Percentiles rank a stretch among this genome's conserved stretches.
Evolutionary conservation across 202 grass and related monocot genomes (phyloP).

Genomic region (Zoysia matrella): DNA sequence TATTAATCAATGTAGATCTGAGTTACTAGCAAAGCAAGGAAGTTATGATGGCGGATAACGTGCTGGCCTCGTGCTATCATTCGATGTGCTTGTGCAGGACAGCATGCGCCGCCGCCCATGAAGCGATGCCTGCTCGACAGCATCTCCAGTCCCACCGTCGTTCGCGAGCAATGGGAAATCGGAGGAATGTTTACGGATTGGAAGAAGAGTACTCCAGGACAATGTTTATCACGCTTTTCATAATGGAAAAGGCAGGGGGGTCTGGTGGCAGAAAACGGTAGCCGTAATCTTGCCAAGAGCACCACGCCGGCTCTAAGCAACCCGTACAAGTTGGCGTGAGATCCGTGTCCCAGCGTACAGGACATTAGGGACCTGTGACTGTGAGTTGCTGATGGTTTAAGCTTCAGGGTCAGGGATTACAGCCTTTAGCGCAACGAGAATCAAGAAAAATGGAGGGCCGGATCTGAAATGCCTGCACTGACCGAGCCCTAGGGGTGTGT

Average conservation of each 20-base stretch:
- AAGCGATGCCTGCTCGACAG: slow-evolving; percentile 38
- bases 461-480: no score
- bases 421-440: neutral
- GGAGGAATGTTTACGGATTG: slow-evolving; percentile 11
- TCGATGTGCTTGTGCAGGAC: slow-evolving; percentile 38
- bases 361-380: neutral
- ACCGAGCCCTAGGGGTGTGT: neutral
- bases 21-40: slow-evolving; percentile 30
- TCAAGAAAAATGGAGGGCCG: neutral
- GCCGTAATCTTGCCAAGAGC: slow-evolving; percentile 52
- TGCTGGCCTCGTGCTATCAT: slow-evolving; percentile 44
- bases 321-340: neutral
- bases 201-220: slow-evolving; percentile 22
- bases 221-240: slow-evolving; percentile 21
- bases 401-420: no score
- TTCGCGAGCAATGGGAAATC: neutral
- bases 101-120: slow-evolving; percentile 49
- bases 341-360: neutral
- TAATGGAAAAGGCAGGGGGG: slow-evolving; percentile 12
- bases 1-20: neutral
- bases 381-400: neutral
- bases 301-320: slow-evolving; percentile 31
- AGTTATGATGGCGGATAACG: slow-evolving; percentile 15
- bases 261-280: slow-evolving; percentile 35
- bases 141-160: slow-evolving; percentile 17